Percentiles rank a stretch among this genome's conserved stretches.
Conservation (phyloP, 2,329 filamentous ascomycete genomes). For the Dactylellina drechsleri region DNA sequence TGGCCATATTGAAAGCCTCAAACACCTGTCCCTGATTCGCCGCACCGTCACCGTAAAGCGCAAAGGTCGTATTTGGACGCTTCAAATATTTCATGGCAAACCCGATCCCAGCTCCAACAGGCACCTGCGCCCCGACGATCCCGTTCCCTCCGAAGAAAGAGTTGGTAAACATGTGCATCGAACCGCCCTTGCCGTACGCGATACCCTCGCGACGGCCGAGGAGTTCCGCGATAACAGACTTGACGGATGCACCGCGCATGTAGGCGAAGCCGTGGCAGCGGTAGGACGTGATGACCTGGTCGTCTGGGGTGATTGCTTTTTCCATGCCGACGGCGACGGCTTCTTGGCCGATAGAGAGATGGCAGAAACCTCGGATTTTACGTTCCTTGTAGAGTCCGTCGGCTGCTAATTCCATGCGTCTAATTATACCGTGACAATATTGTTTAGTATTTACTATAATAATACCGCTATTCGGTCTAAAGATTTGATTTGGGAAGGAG, state of each 20-base stretch:
- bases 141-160: constrained; percentile 99
- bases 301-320: constrained; percentile 87
- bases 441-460: neutral
- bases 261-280: constrained; percentile 98
- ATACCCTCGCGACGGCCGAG: constrained; percentile 95
- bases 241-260: constrained; percentile 91
- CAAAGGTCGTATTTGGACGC: constrained; percentile 84
- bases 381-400: constrained; percentile 99
- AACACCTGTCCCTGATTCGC: constrained; percentile 99
- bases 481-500: constrained; percentile 13
- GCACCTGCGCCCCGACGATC: constrained; percentile 98
- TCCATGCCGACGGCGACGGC: constrained; percentile 97
- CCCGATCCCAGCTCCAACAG: constrained; percentile 92
- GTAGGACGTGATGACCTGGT: constrained; percentile 97
- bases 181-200: constrained; percentile 97
- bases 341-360: constrained; percentile 97
- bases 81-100: constrained; percentile 96
- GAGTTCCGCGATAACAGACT: constrained; percentile 94
- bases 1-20: constrained; percentile 99
- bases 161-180: constrained; percentile 99
- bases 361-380: constrained; percentile 99
- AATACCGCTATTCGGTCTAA: no score
- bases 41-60: constrained; percentile 97
- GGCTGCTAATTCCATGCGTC: constrained; percentile 99
- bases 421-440: constrained; percentile 61